Evolutionary conservation across 2,329 filamentous ascomycete genomes (phyloP), one percentile per base, ranked within the genome.

Genomic region (Stemphylium lycopersici): DNA sequence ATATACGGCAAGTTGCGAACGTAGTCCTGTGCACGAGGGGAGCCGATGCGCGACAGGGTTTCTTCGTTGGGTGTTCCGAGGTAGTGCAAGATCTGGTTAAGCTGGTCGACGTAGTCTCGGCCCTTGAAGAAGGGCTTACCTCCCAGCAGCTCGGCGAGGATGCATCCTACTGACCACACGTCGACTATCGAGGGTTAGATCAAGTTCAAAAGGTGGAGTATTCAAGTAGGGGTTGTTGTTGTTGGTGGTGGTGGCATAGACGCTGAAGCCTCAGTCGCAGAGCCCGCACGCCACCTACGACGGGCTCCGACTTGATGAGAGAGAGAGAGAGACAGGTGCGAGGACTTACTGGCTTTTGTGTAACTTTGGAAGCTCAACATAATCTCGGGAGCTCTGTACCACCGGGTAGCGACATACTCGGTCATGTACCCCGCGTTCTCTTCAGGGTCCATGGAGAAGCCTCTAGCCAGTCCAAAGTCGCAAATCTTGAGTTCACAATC

Each of bases 291-390:
- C 44, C 43, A 55, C 49, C 39, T 46, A 40, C 41, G 20, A 37
- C 34, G 12, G 36, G 24, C 18, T 18, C 15, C 29, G 8, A 43
- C 40, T 29, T 46, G 33, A 7, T 26, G 2, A 2, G 24, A 2
- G 26, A n/a, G n/a, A n/a, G n/a, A n/a, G n/a, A 43, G 32, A 20
- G 24, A 49, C 4, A 11, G 16, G 12, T n/a, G 41, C 31, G 12
- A 40, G 15, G 18, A 58, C 55, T 47, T 44, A 58, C 95, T 99
- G 67, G 95, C 95, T 91, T 99, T 99, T 70, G 95, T 99, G 79
- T 99, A 99, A 81, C 92, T 97, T 79, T 98, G 93, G 86, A 99
- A 99, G 81, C 92, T 97, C 77, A 99, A 81, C 95, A 99, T 99
- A 68, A 99, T 99, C 78, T 99, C 95, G 4, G 95, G 95, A 3